Percentiles rank a stretch among this genome's conserved stretches.
These are phyloP conservation scores for Tubosaeta sp. DNA, from an alignment of 768 basidiomycete genomes.

Conservation along the genomic window DNA sequence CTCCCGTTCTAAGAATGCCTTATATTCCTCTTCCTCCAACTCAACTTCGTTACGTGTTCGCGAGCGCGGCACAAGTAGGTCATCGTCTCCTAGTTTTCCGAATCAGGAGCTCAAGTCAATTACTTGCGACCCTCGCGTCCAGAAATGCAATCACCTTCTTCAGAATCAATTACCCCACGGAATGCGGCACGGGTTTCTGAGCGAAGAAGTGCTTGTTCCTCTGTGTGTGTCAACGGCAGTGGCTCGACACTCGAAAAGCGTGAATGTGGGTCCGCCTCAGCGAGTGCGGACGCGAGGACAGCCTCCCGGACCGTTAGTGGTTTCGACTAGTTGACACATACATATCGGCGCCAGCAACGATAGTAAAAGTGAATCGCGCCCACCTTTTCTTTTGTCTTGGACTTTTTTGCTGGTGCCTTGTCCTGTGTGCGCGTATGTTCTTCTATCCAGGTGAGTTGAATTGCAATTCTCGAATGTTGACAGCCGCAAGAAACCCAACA, in stretches of 20 bases:
- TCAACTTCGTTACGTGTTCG: constrained; percentile 76
- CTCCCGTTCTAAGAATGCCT: constrained; percentile 72
- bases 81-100: constrained; percentile 51
- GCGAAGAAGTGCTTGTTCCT: constrained; percentile 74
- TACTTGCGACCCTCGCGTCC: neutral
- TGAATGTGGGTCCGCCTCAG: constrained; percentile 41
- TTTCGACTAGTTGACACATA: constrained; percentile 45
- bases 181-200: constrained; percentile 86
- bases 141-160: constrained; percentile 10
- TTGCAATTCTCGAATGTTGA: neutral
- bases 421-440: constrained; percentile 48
- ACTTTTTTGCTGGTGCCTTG: constrained; percentile 20
- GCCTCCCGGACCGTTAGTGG: constrained; percentile 74
- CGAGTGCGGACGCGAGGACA: constrained; percentile 59
- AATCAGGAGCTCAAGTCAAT: neutral
- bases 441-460: constrained; percentile 40
- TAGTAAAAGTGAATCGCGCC: constrained; percentile 1
- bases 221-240: constrained; percentile 58
- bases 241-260: constrained; percentile 57
- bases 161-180: constrained; percentile 37
- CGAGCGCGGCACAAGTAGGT: constrained; percentile 67
- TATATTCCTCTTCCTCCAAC: constrained; percentile 82
- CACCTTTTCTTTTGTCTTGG: constrained; percentile 51
- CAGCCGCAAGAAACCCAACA: neutral
- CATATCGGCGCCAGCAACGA: constrained; percentile 1